Evolutionary conservation across 139 green algal species (phyloP).

Genomic region (Eudorina sp.): DNA sequence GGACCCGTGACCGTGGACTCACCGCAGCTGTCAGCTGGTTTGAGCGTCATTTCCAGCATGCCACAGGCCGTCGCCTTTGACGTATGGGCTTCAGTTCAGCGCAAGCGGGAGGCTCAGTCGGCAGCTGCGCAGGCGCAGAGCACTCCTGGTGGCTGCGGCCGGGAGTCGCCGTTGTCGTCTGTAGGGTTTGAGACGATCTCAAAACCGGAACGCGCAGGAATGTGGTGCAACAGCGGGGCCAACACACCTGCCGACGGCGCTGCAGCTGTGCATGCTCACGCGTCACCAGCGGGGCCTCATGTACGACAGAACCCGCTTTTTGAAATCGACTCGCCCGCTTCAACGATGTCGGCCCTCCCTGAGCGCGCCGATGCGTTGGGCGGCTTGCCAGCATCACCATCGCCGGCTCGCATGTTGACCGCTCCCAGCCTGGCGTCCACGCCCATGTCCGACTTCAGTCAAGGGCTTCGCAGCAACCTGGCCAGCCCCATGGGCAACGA

Average conservation of each 20-base stretch:
- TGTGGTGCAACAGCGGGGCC: not conserved
- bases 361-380: not conserved
- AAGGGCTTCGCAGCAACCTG: not conserved
- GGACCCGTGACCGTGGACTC: no score
- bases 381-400: not conserved
- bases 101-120: not conserved
- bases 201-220: not conserved
- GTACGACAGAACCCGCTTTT: constrained; percentile 32
- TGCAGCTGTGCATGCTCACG: no score
- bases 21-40: constrained; percentile 14
- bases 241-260: not conserved
- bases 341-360: not conserved
- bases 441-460: not conserved
- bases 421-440: constrained; percentile 15
- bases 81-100: not conserved
- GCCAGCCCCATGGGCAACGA: not conserved
- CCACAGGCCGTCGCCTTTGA: not conserved
- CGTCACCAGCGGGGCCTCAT: not conserved
- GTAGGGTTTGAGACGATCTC: not conserved
- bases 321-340: constrained; percentile 3
- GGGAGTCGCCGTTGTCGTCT: not conserved
- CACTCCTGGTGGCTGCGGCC: not conserved
- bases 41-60: not conserved
- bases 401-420: not conserved
- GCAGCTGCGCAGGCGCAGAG: not conserved